Evolutionary conservation across 495 filamentous ascomycete species (phyloP).

Genomic region (Darksidea phi): DNA sequence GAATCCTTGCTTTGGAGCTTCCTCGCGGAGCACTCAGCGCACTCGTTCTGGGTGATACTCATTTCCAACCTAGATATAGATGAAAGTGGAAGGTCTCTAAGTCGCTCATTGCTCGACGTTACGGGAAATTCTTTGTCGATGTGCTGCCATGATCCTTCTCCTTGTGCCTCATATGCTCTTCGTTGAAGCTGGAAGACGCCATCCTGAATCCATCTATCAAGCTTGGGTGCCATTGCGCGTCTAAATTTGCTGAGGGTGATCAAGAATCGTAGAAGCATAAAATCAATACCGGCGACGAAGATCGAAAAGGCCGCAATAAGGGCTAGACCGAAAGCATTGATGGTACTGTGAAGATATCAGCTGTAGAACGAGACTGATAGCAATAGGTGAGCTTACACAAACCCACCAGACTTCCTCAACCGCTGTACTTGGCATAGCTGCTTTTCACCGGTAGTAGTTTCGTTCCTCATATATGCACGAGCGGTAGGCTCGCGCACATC

Average conservation of each 20-base stretch:
- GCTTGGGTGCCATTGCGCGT: background rate
- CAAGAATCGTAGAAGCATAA: conserved; percentile 1
- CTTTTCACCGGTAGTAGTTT: background rate
- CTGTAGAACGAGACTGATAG: background rate
- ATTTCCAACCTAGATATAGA: too few relatives aligned
- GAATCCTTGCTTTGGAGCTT: too few relatives aligned
- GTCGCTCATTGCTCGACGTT: too few relatives aligned
- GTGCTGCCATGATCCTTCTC: too few relatives aligned
- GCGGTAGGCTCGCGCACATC: background rate
- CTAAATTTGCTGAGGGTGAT: background rate
- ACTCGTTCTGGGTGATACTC: too few relatives aligned
- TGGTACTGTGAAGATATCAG: background rate
- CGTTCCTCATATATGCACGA: background rate
- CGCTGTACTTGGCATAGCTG: background rate
- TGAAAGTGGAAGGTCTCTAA: too few relatives aligned
- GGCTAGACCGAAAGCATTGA: conserved; percentile 5
- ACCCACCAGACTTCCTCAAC: conserved; percentile 14
- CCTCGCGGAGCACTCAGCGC: too few relatives aligned
- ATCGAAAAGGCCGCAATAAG: background rate
- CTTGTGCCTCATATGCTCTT: too few relatives aligned
- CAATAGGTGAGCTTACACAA: background rate
- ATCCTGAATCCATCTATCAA: conserved; percentile 12
- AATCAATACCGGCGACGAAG: background rate
- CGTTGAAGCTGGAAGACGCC: too few relatives aligned
- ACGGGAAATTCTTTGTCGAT: too few relatives aligned